Base-by-base conservation (phyloP, 208 protist species). In the Angomonas deanei region DNA sequence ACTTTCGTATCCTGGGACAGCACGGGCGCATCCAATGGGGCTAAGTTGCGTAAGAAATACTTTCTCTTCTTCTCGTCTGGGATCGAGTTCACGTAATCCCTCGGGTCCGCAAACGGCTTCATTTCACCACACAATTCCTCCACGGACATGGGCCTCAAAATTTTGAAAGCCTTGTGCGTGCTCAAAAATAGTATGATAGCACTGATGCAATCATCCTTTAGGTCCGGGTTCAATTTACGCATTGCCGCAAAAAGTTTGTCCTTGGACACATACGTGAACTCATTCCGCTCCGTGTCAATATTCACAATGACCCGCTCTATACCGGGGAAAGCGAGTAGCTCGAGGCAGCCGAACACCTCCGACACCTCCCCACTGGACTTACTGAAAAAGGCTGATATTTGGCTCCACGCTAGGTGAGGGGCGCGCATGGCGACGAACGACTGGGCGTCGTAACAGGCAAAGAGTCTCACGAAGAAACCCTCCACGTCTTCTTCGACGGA, bases 241-340 rank as follows among this genome's bases (percentile, higher is more conserved):
- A 91, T 33, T 6, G 66, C 56, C 2, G 61, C 63, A 64, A 92
- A 69, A 52, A 91, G 23, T 1, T 66, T 64, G 1, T 75, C 62
- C 60, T 90, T 84, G 36, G 65, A 68, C 10, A 95, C 82, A 66
- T 73, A 88, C 62, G 88, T 72, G 36, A 92, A 88, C 23, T 81
- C 88, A 21, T 76, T 69, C 11, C 59, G 68, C 11, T 72, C 71
- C 21, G 59, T 34, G 66, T 95, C 75, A 48, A 95, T 88, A 32
- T 79, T 83, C 52, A 86, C 91, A 62, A 95, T 85, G 19, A 95
- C 89, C 2, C 86, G 78, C 23, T 91, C 77, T 38, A 95, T 71
- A 13, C 89, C 89, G 10, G 85, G 85, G 58, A 95, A 95, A 34
- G 89, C 89, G 54, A 95, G 78, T 33, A 95, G 68, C 63, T 92